phyloP scores from a whole-genome alignment of 2,329 filamentous ascomycete genomes.

The Rachicladosporium sp. region DNA sequence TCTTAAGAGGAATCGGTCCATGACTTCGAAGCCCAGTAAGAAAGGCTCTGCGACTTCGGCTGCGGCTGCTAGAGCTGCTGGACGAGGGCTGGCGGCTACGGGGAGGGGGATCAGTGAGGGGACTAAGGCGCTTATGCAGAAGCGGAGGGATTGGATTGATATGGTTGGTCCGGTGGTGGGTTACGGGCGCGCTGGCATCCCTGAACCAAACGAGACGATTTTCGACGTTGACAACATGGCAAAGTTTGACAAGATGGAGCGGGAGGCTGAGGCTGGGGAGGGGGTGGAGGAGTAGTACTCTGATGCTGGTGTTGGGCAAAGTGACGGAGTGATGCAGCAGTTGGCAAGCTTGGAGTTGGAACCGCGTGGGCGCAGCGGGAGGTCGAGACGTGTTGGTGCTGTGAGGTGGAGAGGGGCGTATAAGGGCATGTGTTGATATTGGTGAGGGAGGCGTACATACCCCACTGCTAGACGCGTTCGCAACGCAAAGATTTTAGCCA shows the following conservation, averaged over 20 bases:
- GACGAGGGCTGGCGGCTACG: constrained; percentile 40
- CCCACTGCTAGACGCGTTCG: too few species aligned
- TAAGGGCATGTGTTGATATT: too few species aligned
- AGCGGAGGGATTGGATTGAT: constrained; percentile 76
- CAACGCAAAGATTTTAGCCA: too few species aligned
- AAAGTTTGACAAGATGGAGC: constrained; percentile 59
- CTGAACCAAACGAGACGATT: constrained; percentile 59
- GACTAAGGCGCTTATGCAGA: constrained; percentile 84
- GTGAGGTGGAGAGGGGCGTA: too few species aligned
- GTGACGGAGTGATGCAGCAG: too few species aligned
- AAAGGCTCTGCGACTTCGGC: too few species aligned
- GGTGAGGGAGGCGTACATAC: too few species aligned
- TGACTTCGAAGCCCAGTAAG: constrained; percentile 78
- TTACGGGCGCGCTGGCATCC: constrained; percentile 65
- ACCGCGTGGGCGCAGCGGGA: too few species aligned
- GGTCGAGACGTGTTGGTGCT: too few species aligned
- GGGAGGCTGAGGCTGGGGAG: constrained; percentile 63
- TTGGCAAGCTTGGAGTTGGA: too few species aligned
- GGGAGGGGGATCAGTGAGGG: constrained; percentile 80
- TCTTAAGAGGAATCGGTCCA: constrained; percentile 84
- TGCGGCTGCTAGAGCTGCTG: too few species aligned
- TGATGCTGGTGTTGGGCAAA: too few species aligned
- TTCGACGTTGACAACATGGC: constrained; percentile 65
- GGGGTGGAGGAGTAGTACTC: constrained; percentile 17
- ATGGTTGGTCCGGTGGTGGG: constrained; percentile 86